phyloP scores from a whole-genome alignment of 1,139 yeast genomes.

The Geotrichum carabidarum region DNA sequence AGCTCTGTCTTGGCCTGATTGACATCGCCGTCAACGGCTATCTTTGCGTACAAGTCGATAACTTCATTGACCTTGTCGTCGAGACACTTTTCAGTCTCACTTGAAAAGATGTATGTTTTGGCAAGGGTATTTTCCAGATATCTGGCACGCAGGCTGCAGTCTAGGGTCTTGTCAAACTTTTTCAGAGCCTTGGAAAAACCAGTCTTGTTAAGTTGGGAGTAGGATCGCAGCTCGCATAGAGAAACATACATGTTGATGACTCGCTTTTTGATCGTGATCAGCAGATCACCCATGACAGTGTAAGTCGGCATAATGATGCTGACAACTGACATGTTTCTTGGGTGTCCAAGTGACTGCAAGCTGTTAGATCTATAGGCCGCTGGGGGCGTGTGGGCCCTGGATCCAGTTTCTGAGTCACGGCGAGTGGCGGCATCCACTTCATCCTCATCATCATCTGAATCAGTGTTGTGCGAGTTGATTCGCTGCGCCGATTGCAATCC shows the following conservation, averaged over 20 bases:
- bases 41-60: slow-evolving; percentile 47
- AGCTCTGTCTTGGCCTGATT: slow-evolving; percentile 61
- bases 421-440: slow-evolving; percentile 3
- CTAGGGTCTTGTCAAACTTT: slow-evolving; percentile 80
- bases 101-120: slow-evolving; percentile 45
- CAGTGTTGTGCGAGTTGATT: slow-evolving; percentile 7
- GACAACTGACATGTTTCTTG: background rate
- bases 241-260: slow-evolving; percentile 63
- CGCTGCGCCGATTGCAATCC: background rate
- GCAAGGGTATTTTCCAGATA: slow-evolving; percentile 38
- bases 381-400: background rate
- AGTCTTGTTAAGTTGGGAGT: slow-evolving; percentile 71
- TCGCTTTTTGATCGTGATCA: slow-evolving; percentile 64
- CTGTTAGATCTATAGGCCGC: background rate
- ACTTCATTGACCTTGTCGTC: slow-evolving; percentile 48
- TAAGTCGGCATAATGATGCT: background rate
- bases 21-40: slow-evolving; percentile 42
- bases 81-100: slow-evolving; percentile 44
- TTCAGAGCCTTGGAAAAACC: slow-evolving; percentile 87
- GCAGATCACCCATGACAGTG: slow-evolving; percentile 24
- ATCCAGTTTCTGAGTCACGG: background rate
- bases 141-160: slow-evolving; percentile 51
- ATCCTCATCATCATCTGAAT: slow-evolving; percentile 20
- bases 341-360: background rate
- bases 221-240: slow-evolving; percentile 78